Percentiles rank a stretch among this genome's conserved stretches.
Conservation (phyloP, 441 rosid genomes). For the Biscutella laevigata region DNA sequence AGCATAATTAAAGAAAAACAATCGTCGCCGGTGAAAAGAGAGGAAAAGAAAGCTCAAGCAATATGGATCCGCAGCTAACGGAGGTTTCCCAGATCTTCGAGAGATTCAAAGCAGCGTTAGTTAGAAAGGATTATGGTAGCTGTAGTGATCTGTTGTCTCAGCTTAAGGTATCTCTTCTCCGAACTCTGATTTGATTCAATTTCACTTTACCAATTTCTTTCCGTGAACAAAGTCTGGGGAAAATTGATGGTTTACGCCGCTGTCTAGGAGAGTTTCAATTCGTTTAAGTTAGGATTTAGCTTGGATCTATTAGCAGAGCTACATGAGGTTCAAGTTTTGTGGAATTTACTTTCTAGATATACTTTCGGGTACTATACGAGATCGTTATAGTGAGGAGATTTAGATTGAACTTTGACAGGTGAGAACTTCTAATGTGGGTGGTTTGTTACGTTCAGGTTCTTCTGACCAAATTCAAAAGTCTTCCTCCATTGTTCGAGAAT, state of each 20-base stretch:
- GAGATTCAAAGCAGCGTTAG: conserved; percentile 70
- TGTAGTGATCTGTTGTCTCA: conserved; percentile 52
- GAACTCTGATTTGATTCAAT: conserved; percentile 13
- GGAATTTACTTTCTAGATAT: background rate
- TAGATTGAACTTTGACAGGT: background rate
- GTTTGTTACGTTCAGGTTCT: conserved; percentile 44
- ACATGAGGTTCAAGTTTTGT: background rate
- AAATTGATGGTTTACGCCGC: background rate
- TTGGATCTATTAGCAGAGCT: background rate
- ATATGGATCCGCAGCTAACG: conserved; percentile 75
- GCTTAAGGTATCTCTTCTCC: conserved; percentile 50
- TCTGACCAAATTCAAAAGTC: conserved; percentile 71
- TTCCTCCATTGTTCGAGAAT: conserved; percentile 77
- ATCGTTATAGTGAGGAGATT: background rate
- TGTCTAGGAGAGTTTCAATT: background rate
- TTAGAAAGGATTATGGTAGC: conserved; percentile 50
- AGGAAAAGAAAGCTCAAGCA: background rate
- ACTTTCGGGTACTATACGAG: background rate
- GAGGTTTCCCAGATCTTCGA: conserved; percentile 77
- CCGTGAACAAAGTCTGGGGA: background rate
- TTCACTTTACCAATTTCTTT: background rate
- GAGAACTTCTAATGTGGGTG: background rate
- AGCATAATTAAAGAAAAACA: background rate
- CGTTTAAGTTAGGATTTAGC: background rate
- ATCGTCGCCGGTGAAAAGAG: conserved; percentile 15